phyloP scores from a whole-genome alignment of 352 stramenopile species.

The Globisporangium megalacanthum region DNA sequence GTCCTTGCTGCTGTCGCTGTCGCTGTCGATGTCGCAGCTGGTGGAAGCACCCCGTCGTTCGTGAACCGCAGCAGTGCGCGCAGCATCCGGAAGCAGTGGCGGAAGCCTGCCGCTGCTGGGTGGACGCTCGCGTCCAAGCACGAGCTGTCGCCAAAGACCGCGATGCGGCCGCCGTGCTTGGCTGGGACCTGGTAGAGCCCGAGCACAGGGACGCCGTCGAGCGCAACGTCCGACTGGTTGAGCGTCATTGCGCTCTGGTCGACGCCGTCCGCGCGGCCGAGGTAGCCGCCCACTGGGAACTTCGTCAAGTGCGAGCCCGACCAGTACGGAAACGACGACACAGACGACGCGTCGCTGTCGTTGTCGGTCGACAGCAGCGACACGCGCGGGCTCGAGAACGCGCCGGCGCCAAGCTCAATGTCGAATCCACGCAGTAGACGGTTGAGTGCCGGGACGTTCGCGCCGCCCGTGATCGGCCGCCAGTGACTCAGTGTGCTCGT shows the following conservation, averaged over 20 bases:
- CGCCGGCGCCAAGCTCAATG: constrained; percentile 56
- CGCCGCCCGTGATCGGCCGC: constrained; percentile 65
- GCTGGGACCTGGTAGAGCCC: constrained; percentile 64
- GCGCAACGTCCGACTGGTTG: constrained; percentile 34
- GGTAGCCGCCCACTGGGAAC: constrained; percentile 58
- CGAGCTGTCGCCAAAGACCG: constrained; percentile 68
- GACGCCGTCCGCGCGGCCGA: constrained; percentile 48
- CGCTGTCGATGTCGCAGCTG: background rate
- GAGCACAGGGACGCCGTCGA: constrained; percentile 44
- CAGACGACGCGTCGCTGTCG: constrained; percentile 15
- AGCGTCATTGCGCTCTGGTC: constrained; percentile 48
- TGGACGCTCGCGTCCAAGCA: constrained; percentile 67
- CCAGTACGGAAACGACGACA: constrained; percentile 51
- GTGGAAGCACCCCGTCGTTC: constrained; percentile 33
- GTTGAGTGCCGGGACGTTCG: constrained; percentile 77
- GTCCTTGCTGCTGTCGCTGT: background rate
- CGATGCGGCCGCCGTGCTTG: constrained; percentile 54
- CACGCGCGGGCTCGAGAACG: constrained; percentile 44
- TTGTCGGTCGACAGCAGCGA: constrained; percentile 30
- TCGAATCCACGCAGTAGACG: constrained; percentile 53
- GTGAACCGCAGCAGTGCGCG: constrained; percentile 49
- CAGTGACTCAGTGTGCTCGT: constrained; percentile 81
- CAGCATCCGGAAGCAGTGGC: constrained; percentile 64
- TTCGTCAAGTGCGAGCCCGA: constrained; percentile 61
- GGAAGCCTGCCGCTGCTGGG: constrained; percentile 24